Conservation (phyloP, 257 asterid species). For the Lycium barbarum region DNA sequence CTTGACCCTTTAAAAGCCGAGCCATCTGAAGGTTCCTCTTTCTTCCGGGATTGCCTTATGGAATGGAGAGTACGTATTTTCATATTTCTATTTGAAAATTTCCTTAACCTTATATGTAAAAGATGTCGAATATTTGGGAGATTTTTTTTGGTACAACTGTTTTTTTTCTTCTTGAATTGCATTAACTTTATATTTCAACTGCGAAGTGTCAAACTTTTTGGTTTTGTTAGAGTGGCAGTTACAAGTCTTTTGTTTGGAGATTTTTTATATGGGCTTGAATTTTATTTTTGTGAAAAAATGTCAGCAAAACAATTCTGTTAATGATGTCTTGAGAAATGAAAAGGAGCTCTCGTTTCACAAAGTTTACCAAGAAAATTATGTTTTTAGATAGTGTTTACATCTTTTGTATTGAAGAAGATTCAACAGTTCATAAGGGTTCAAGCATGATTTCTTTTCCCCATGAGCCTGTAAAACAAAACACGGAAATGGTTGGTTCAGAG, state of each 20-base stretch:
- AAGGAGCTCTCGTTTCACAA: slow-evolving; percentile 5
- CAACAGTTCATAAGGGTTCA: background rate
- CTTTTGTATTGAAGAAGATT: too few relatives aligned
- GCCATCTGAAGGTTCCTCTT: slow-evolving; percentile 77
- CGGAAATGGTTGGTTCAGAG: slow-evolving; percentile 1
- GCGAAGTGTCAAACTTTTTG: background rate
- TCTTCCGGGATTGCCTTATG: slow-evolving; percentile 76
- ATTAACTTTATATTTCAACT: background rate
- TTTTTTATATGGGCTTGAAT: background rate
- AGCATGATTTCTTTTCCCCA: background rate
- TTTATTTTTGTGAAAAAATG: background rate
- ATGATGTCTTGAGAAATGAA: slow-evolving; percentile 2
- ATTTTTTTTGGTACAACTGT: background rate
- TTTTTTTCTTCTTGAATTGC: background rate
- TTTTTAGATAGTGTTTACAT: background rate
- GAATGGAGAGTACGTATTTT: slow-evolving; percentile 67
- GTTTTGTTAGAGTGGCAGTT: background rate
- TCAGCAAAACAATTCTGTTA: slow-evolving; percentile 14
- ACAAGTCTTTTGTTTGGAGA: slow-evolving; percentile 3
- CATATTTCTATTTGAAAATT: slow-evolving; percentile 5
- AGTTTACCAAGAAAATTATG: background rate
- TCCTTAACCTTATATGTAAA: background rate
- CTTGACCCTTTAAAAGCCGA: slow-evolving; percentile 66
- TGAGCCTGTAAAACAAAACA: slow-evolving; percentile 25
- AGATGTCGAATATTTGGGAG: background rate